phyloP scores from a whole-genome alignment of 2,329 filamentous ascomycete species.

The Xylariaceae sp. region DNA sequence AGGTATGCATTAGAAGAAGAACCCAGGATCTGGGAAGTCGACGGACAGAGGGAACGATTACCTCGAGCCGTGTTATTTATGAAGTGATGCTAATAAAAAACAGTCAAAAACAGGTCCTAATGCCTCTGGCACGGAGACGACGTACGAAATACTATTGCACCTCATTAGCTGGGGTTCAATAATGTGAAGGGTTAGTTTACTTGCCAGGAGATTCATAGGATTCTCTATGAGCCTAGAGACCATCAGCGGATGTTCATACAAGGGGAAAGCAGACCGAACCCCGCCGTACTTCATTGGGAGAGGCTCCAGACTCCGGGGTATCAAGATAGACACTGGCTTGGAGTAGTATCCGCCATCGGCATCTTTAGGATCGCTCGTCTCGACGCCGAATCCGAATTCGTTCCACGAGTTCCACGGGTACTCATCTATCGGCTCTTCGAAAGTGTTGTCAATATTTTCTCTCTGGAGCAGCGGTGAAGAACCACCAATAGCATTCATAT shows the following conservation, averaged over 20 bases:
- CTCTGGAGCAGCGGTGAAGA: constrained; percentile 29
- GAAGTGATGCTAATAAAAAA: constrained; percentile 50
- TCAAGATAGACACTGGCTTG: constrained; percentile 58
- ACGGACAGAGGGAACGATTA: constrained; percentile 13
- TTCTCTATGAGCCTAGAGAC: constrained; percentile 58
- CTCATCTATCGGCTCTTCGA: constrained; percentile 33
- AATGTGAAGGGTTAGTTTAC: constrained; percentile 14
- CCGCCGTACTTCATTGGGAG: constrained; percentile 38
- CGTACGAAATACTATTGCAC: constrained; percentile 43
- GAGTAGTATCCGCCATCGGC: constrained; percentile 63
- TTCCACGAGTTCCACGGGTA: constrained; percentile 27
- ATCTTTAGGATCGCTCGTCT: constrained; percentile 46
- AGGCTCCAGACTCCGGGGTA: constrained; percentile 43
- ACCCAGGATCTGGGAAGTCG: background rate
- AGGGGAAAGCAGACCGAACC: background rate
- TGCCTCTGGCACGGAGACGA: constrained; percentile 4
- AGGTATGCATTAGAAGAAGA: background rate
- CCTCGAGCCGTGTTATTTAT: constrained; percentile 73
- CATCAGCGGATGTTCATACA: constrained; percentile 5
- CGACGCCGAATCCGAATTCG: constrained; percentile 44
- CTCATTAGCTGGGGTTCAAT: constrained; percentile 19
- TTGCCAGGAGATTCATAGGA: constrained; percentile 68
- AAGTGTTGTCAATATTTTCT: constrained; percentile 22
- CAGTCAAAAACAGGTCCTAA: constrained; percentile 18
- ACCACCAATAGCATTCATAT: constrained; percentile 57